These are phyloP conservation scores for Rachicladosporium sp. DNA, from an alignment of 2,329 filamentous ascomycete genomes.

Conservation along the genomic window DNA sequence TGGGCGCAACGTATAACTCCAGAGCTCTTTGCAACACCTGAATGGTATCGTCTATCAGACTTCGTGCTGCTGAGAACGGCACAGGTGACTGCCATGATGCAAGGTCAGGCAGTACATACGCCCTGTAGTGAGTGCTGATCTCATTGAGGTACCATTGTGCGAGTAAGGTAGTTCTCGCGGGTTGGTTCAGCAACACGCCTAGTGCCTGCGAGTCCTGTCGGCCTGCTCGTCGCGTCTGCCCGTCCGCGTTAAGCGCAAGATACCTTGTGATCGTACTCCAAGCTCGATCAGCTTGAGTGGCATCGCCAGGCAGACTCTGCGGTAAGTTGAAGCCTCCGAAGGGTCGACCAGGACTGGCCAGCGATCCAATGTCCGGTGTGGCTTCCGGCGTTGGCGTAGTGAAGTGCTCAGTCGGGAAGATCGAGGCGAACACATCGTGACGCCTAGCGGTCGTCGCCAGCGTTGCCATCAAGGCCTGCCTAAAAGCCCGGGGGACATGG, in stretches of 20 bases:
- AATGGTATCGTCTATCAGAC: slow-evolving; percentile 26
- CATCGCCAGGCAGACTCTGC: slow-evolving; percentile 25
- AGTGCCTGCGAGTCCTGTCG: slow-evolving; percentile 9
- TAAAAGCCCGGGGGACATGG: too few species aligned
- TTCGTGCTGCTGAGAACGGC: slow-evolving; percentile 15
- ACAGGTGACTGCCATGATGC: slow-evolving; percentile 16
- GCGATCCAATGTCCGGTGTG: slow-evolving; percentile 30
- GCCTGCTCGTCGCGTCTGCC: slow-evolving; percentile 2
- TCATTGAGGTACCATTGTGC: slow-evolving; percentile 36
- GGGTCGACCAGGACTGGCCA: slow-evolving; percentile 25
- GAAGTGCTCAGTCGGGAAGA: slow-evolving; percentile 33
- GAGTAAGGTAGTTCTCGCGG: slow-evolving; percentile 7
- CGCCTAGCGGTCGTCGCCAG: too few species aligned
- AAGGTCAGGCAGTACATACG: slow-evolving; percentile 14
- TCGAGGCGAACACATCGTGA: slow-evolving; percentile 27
- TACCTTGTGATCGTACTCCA: slow-evolving; percentile 37
- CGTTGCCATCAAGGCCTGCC: too few species aligned
- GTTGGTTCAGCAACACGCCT: slow-evolving; percentile 5
- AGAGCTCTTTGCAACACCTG: slow-evolving; percentile 25
- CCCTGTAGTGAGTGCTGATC: slow-evolving; percentile 30
- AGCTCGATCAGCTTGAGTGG: slow-evolving; percentile 26
- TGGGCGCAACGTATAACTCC: slow-evolving; percentile 24
- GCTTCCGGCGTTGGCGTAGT: slow-evolving; percentile 33
- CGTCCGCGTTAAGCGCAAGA: slow-evolving; percentile 12
- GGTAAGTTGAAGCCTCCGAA: slow-evolving; percentile 29